Evolutionary conservation across 768 basidiomycete species (phyloP).

Genomic region (Cystobasidium tubakii): DNA sequence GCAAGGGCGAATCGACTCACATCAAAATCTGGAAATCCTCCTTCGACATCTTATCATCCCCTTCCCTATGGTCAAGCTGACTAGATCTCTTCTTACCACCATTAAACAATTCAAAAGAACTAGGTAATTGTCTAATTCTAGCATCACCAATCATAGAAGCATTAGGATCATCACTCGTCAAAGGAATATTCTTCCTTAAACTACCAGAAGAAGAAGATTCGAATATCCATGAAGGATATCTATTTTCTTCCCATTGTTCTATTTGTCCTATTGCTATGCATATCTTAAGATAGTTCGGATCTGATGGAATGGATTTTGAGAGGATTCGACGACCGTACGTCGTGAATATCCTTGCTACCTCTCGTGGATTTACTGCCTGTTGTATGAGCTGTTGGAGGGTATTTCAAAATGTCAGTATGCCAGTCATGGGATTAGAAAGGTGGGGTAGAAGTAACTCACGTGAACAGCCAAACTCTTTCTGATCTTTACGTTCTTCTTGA

Average conservation of each 20-base stretch:
- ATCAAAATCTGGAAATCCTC: slow-evolving; percentile 21
- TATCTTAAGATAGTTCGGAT: slow-evolving; percentile 78
- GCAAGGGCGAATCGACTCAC: slow-evolving; percentile 19
- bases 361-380: slow-evolving; percentile 81
- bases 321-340: slow-evolving; percentile 77
- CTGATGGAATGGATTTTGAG: slow-evolving; percentile 66
- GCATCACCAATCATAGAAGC: slow-evolving; percentile 11
- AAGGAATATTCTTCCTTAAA: neutral
- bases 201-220: neutral
- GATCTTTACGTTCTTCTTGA: slow-evolving; percentile 87
- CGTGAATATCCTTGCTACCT: slow-evolving; percentile 82
- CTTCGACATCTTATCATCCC: neutral
- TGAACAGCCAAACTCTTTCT: slow-evolving; percentile 79
- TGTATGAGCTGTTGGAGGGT: slow-evolving; percentile 66
- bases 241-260: slow-evolving; percentile 85
- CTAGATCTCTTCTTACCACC: neutral
- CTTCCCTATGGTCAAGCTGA: neutral
- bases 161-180: slow-evolving; percentile 6
- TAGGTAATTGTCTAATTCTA: slow-evolving; percentile 28
- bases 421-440: neutral
- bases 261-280: slow-evolving; percentile 79
- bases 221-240: slow-evolving; percentile 83
- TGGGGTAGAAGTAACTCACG: slow-evolving; percentile 53
- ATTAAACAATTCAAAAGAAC: neutral
- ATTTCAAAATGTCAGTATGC: neutral